Base-by-base conservation (phyloP, 306 rosid species). In the Prunus davidiana region DNA sequence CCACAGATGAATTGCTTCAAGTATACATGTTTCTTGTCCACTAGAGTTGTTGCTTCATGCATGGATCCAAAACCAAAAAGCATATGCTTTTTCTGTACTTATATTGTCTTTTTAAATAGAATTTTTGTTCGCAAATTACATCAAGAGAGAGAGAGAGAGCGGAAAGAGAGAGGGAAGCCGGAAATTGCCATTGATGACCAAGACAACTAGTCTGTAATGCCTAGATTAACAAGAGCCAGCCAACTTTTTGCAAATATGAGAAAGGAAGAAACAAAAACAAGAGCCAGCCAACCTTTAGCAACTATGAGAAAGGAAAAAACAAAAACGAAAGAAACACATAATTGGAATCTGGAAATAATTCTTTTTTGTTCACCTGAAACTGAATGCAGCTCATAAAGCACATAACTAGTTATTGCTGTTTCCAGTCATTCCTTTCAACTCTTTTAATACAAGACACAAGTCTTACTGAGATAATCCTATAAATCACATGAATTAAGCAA, bases 401-500 rank as follows among this genome's bases (percentile, higher is more conserved):
- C 45, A 69, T 63, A 32, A 69, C 20, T 73, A 57, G 77, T 32
- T 67, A 32, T 45, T 45, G 62, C 25, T 38, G 69, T 71, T 78
- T 71, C 69, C 55, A 34, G 15, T 30, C 80, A 7, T 28, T 43
- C 41, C 54, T 71, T 61, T 60, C 60, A 46, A 74, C 69, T 74
- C 16, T 47, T 71, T 69, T 58, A 55, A 69, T 71, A 71, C 81
- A 76, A 28, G 77, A 52, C 30, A 58, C 52, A 62, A 64, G n/a
- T 41, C 50, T 50, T 74, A 43, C 56, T 34, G 38, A 62, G n/a
- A 56, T 15, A 28, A 71, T 54, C 76, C 84, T 71, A 81, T 81
- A 71, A 71, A 76, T 76, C 81, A 76, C 77, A 60, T 64, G 34
- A 65, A 79, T 64, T 65, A 28, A 60, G 76, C 68, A 64, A 62